Evolutionary conservation across 2,329 filamentous ascomycete species (phyloP), one percentile per base, ranked within the genome.

Genomic region (Dryadomyces sulphureus): DNA sequence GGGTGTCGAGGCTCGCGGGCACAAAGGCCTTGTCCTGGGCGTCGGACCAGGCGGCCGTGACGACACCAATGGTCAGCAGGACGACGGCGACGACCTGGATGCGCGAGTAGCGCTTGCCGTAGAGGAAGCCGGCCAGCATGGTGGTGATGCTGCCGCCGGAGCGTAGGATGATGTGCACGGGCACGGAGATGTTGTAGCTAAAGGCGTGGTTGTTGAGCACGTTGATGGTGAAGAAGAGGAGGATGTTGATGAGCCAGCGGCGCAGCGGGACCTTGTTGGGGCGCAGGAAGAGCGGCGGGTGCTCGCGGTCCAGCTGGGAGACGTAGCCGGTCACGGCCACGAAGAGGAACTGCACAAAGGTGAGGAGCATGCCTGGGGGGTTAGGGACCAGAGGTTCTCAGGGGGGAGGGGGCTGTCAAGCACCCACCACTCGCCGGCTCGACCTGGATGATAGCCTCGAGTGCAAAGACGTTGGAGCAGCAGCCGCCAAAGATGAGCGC

Each of bases 171-270:
- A 98, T 98, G 59, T 98, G 92, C 42, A 98, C 79, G 1, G 92
- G 92, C 0, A 98, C 87, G 7, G 88, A 94, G 47, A 98, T 96
- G 55, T 88, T 81, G 65, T 95, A 98, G 51, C 87, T 89, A 62
- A 98, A 98, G 7, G 90, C 92, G 69, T 90, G 90, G 57, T 98
- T 98, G 65, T 98, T 98, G 58, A 98, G 67, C 48, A 96, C 78
- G 57, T 96, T 98, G 64, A 98, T 92, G 51, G 76, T 75, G 61
- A 94, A 92, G 65, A 96, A 96, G 54, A 95, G 75, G 4, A 83
- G 68, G 38, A 94, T 94, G 59, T 94, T 95, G 57, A 90, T 70
- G 43, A 85, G 59, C 89, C 92, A 96, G 59, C 86, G 83, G 41
- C 73, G 72, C 46, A 96, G 68, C 0, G 92, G 92, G 4, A 96